Conservation (phyloP, 768 basidiomycete species). For the Boletus rubroflammeus region DNA sequence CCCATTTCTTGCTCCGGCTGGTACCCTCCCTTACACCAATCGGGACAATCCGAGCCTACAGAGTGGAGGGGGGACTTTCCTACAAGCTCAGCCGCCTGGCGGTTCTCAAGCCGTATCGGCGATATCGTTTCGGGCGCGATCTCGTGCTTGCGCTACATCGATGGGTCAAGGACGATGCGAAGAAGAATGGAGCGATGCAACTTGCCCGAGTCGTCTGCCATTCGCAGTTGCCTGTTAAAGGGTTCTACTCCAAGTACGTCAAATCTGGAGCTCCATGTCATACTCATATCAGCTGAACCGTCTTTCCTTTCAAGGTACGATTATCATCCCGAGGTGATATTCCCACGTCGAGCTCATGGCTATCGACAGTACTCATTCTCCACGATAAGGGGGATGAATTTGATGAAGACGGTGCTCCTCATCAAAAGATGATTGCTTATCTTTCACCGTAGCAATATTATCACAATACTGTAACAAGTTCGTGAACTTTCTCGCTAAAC, state of each 20-base stretch:
- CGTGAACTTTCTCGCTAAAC: constrained; percentile 19
- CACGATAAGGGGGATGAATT: constrained; percentile 60
- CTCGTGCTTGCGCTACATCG: constrained; percentile 63
- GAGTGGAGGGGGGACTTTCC: constrained; percentile 38
- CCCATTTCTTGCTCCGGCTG: constrained; percentile 71
- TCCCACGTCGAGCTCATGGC: constrained; percentile 3
- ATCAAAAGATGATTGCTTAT: constrained; percentile 75
- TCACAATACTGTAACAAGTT: constrained; percentile 22
- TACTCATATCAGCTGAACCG: constrained; percentile 12
- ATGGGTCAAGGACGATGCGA: constrained; percentile 48
- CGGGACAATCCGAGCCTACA: constrained; percentile 63
- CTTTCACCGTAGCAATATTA: constrained; percentile 41
- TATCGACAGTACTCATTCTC: constrained; percentile 26
- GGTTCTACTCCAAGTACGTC: constrained; percentile 71
- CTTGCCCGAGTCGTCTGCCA: constrained; percentile 51
- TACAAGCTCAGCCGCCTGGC: constrained; percentile 76
- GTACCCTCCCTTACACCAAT: constrained; percentile 56
- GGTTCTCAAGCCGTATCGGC: constrained; percentile 63
- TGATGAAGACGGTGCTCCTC: constrained; percentile 81
- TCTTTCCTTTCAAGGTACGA: constrained; percentile 51
- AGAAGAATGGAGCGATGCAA: constrained; percentile 19
- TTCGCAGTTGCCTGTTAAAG: constrained; percentile 66
- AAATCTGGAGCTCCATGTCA: constrained; percentile 4
- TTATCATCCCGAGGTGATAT: constrained; percentile 60
- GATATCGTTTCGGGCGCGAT: constrained; percentile 58